Evolutionary conservation across 371 early-diverging fungal genomes (phyloP).

Genomic region (Mucor mucedo): DNA sequence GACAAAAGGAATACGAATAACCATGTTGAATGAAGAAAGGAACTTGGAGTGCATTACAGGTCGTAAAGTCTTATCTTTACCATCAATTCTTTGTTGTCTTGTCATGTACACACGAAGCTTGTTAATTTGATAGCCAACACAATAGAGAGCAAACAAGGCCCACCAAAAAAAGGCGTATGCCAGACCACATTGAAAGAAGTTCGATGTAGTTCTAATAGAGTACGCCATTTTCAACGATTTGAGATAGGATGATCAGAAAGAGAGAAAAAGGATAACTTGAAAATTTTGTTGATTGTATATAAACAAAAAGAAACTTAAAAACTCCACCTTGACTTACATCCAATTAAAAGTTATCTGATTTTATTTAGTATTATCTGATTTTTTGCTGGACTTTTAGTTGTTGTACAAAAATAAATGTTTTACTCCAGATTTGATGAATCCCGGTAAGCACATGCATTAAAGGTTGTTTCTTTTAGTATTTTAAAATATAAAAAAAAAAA

Average conservation of each 20-base stretch:
- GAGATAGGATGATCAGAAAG: not conserved
- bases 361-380: slow-evolving; percentile 5
- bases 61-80: slow-evolving; percentile 1
- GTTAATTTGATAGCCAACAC: slow-evolving; percentile 40
- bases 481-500: not conserved
- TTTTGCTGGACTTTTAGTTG: not conserved
- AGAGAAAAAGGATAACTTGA: not conserved
- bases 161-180: slow-evolving; percentile 48
- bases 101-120: slow-evolving; percentile 31
- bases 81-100: slow-evolving; percentile 29
- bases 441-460: not conserved
- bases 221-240: slow-evolving; percentile 9
- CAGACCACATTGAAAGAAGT: slow-evolving; percentile 35
- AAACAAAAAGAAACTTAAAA: not conserved
- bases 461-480: not conserved
- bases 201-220: slow-evolving; percentile 21
- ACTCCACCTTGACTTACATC: not conserved
- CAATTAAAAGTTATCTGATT: slow-evolving; percentile 4
- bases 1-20: slow-evolving; percentile 42
- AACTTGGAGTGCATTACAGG: not conserved
- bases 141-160: slow-evolving; percentile 48
- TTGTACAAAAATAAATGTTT: not conserved
- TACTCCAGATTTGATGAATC: not conserved
- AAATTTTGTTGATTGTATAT: not conserved
- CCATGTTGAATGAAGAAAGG: not conserved